Percentiles rank a stretch among this genome's conserved stretches.
Evolutionary conservation across 768 basidiomycete species (phyloP).

Genomic region (Mycena filopes): DNA sequence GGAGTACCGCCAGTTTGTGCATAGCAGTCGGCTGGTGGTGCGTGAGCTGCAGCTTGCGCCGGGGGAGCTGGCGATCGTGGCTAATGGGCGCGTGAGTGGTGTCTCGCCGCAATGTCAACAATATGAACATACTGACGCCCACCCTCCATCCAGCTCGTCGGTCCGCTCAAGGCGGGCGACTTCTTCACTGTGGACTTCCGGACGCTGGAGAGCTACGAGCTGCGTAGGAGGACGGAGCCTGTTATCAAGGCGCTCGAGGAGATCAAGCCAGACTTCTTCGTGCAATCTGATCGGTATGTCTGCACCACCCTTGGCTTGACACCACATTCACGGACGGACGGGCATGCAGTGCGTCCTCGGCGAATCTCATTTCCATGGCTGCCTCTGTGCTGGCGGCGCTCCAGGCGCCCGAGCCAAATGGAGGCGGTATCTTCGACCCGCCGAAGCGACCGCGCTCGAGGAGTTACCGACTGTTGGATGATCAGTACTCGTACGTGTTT

Average conservation of each 20-base stretch:
- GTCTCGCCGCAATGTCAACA: neutral
- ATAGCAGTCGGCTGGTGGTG: constrained; percentile 57
- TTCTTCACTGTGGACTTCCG: constrained; percentile 81
- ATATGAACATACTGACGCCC: constrained; percentile 15
- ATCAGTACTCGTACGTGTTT: constrained; percentile 70
- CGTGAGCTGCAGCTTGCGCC: constrained; percentile 67
- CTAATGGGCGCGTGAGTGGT: constrained; percentile 84
- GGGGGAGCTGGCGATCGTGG: constrained; percentile 71
- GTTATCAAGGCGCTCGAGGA: constrained; percentile 73
- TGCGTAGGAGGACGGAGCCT: constrained; percentile 73
- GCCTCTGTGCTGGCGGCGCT: constrained; percentile 80
- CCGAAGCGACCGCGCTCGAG: constrained; percentile 67
- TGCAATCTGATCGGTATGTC: constrained; percentile 55
- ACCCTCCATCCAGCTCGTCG: constrained; percentile 68
- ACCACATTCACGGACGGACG: neutral
- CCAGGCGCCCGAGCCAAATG: constrained; percentile 78
- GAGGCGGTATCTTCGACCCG: constrained; percentile 76
- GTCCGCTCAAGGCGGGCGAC: constrained; percentile 68
- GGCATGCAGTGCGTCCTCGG: constrained; percentile 60
- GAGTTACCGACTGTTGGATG: constrained; percentile 69
- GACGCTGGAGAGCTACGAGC: constrained; percentile 78
- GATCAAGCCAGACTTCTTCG: constrained; percentile 52
- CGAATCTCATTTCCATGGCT: constrained; percentile 70
- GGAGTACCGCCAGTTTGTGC: constrained; percentile 56
- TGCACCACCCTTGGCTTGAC: neutral